Base-by-base conservation (phyloP, 2,329 filamentous ascomycete genomes). In the Microcyclospora tardicrescens region DNA sequence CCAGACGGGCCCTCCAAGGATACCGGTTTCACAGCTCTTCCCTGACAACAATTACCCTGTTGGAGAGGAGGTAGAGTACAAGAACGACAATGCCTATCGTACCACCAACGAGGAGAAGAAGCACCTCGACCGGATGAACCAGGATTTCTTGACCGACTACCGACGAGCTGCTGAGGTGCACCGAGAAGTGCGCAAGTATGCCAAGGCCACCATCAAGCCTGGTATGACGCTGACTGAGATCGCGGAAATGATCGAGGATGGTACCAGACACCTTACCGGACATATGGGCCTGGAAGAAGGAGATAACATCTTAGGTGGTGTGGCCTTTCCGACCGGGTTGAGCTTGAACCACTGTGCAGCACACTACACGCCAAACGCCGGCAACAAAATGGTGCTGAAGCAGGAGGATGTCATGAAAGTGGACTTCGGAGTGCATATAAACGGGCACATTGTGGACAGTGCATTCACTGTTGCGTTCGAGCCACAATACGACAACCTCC, bases 391-490 rank as follows among this genome's bases (percentile, higher is more conserved):
- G 58, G 73, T 81, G 51, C 62, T 86, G 28, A 65, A 91, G 42
- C 67, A 81, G 54, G 72, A 75, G 44, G 83, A 93, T 56, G 82
- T 93, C 28, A 73, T 89, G 71, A 87, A 84, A 61, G 77, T 87
- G 6, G 82, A 89, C 53, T 83, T 86, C 53, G 82, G 83, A 35
- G 82, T 87, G 24, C 83, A 89, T 57, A 72, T 87, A 53, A 83
- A 81, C 53, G 83, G 83, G 3, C 72, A 77, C 48, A 89, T 87
- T 55, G 81, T 87, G 41, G 82, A 89, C 64, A 82, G 77, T 47
- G 83, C 83, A 5, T 89, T 86, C 56, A 87, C 83, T 9, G 68
- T 87, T 61, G 70, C 81, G 1, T 87, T 84, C 54, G 79, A 87
- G 52, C 75, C 73, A 16, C 72, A 71, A 47, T 87, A 84, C 59